Percentiles rank a stretch among this genome's conserved stretches.
Evolutionary conservation across 1,284 basidiomycete genomes (phyloP).

Genomic region (Laetiporus sulphureus): DNA sequence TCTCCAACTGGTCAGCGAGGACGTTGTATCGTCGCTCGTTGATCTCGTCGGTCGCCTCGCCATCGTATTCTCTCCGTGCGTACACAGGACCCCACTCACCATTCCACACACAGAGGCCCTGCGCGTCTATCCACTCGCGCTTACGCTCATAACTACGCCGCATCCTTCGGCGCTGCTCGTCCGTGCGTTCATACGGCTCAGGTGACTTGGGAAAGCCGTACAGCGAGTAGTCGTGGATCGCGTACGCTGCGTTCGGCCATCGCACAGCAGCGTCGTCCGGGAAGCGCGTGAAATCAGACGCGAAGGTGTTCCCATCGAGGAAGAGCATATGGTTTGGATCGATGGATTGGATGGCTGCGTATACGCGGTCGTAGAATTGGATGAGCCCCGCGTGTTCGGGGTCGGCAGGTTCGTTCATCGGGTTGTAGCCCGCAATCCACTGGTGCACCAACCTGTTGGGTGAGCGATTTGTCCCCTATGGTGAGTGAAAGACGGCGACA

Average conservation of each 20-base stretch:
- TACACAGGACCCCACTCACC: constrained; percentile 73
- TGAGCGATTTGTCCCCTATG: neutral
- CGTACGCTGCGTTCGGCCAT: constrained; percentile 65
- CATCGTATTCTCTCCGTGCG: constrained; percentile 51
- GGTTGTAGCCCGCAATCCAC: constrained; percentile 72
- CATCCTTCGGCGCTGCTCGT: constrained; percentile 47
- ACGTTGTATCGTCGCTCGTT: constrained; percentile 59
- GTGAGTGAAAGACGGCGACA: no score
- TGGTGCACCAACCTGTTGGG: constrained; percentile 10
- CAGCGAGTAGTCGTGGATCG: constrained; percentile 70
- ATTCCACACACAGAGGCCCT: constrained; percentile 67
- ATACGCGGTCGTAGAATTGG: constrained; percentile 55
- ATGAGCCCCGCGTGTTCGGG: constrained; percentile 45
- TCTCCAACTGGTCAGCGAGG: constrained; percentile 40
- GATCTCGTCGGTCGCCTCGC: constrained; percentile 50
- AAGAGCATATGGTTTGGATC: constrained; percentile 63
- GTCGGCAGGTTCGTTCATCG: constrained; percentile 73
- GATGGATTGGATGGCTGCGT: constrained; percentile 57
- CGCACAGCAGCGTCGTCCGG: constrained; percentile 44
- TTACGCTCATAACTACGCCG: constrained; percentile 58
- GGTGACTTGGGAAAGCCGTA: constrained; percentile 68
- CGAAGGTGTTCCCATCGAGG: constrained; percentile 70
- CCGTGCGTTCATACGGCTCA: constrained; percentile 46
- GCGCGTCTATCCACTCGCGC: constrained; percentile 59
- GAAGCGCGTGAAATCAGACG: constrained; percentile 69